Percentiles rank a stretch among this genome's conserved stretches.
Conservation (phyloP, 164 flowering plant genomes). For the Macadamia integrifolia region DNA sequence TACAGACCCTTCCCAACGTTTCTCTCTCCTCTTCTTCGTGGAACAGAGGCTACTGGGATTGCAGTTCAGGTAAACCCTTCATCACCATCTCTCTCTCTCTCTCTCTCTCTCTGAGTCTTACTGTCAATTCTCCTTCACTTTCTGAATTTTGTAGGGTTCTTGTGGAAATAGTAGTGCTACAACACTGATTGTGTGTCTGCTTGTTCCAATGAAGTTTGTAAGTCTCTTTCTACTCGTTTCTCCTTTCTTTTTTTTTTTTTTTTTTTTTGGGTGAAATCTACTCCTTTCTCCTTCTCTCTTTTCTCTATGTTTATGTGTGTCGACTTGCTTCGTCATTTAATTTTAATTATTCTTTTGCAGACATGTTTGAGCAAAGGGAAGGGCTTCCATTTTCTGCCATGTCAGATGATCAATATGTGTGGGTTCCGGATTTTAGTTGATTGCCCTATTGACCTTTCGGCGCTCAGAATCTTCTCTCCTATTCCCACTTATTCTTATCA, state of each 20-base stretch:
- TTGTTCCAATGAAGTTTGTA: constrained; percentile 21
- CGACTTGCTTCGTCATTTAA: neutral
- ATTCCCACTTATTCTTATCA: constrained; percentile 23
- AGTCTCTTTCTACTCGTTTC: constrained; percentile 9
- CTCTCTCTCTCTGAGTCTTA: too few species aligned
- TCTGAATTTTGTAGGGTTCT: too few species aligned
- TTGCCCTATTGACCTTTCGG: constrained; percentile 83
- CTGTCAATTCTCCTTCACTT: neutral
- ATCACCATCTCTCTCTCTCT: too few species aligned
- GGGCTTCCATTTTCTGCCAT: constrained; percentile 28
- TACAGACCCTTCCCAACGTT: too few species aligned
- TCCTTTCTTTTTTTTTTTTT: too few species aligned
- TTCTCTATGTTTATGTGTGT: neutral
- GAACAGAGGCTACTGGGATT: too few species aligned
- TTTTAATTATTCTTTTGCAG: constrained; percentile 27
- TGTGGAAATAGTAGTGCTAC: too few species aligned
- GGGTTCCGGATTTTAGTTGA: constrained; percentile 68
- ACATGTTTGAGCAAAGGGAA: constrained; percentile 37
- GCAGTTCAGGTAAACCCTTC: too few species aligned
- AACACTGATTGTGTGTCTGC: neutral
- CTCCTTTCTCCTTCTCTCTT: constrained; percentile 2
- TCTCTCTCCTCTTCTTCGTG: too few species aligned
- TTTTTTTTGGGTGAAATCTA: too few species aligned
- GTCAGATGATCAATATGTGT: constrained; percentile 28
- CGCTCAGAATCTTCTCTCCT: constrained; percentile 67